These are phyloP conservation scores for Globisporangium viniferum DNA, from an alignment of 352 stramenopile species.

Conservation along the genomic window DNA sequence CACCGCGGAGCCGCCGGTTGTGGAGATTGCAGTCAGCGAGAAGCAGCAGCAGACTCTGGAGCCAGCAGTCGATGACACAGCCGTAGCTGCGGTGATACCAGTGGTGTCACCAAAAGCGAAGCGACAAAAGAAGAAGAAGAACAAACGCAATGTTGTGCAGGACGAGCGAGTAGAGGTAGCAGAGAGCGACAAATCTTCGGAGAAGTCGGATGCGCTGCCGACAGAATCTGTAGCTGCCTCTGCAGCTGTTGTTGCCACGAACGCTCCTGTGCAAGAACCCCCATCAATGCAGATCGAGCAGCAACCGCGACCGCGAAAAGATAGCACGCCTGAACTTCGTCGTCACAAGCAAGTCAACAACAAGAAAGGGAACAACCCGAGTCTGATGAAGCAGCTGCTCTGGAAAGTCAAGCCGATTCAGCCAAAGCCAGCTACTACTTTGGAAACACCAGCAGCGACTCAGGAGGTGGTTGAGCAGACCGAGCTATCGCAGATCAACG, in stretches of 20 bases:
- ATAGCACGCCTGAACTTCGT: constrained; percentile 4
- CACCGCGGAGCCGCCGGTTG: background rate
- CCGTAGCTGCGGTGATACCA: background rate
- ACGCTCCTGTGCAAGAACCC: background rate
- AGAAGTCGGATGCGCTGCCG: background rate
- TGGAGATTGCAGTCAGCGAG: background rate
- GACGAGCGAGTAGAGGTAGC: background rate
- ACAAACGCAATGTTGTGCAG: background rate
- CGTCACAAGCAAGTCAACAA: constrained; percentile 12
- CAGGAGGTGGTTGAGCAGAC: background rate
- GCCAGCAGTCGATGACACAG: background rate
- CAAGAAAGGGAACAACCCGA: constrained; percentile 12
- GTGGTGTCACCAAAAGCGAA: constrained; percentile 12
- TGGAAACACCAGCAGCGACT: constrained; percentile 14
- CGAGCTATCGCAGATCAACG: background rate
- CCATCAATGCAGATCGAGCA: background rate
- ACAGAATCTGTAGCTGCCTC: background rate
- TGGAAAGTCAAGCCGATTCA: constrained; percentile 50
- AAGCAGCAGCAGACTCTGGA: background rate
- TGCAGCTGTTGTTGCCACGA: background rate
- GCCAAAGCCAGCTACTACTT: background rate
- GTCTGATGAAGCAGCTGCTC: constrained; percentile 53
- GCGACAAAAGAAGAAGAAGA: constrained; percentile 15
- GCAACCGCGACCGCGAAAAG: constrained; percentile 10
- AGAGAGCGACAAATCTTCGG: background rate